Evolutionary conservation across 768 basidiomycete species (phyloP).

Genomic region (Flagelloscypha sp.): DNA sequence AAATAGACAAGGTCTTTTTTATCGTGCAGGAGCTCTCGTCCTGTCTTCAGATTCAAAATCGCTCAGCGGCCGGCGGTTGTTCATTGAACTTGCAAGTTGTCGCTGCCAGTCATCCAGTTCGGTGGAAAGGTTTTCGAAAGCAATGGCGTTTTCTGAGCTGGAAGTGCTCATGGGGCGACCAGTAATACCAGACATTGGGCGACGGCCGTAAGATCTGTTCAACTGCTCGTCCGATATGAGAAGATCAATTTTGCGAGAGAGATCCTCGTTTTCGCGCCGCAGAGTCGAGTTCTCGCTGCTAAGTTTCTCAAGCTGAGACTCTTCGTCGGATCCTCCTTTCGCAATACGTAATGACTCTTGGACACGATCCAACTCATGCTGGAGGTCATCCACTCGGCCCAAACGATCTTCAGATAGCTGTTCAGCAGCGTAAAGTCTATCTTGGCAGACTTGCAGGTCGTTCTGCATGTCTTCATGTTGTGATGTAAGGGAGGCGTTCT

Average conservation of each 20-base stretch:
- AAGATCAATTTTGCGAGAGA: slow-evolving; percentile 86
- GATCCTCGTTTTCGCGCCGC: slow-evolving; percentile 79
- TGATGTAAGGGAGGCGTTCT: slow-evolving; percentile 69
- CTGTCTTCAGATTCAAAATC: slow-evolving; percentile 66
- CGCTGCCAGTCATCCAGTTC: slow-evolving; percentile 85
- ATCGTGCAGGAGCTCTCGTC: slow-evolving; percentile 50
- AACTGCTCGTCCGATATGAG: slow-evolving; percentile 82
- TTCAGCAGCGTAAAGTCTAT: slow-evolving; percentile 62
- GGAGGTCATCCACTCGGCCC: slow-evolving; percentile 68
- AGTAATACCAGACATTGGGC: slow-evolving; percentile 50
- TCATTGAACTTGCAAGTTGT: slow-evolving; percentile 74
- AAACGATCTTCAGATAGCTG: slow-evolving; percentile 75
- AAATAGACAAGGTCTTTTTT: slow-evolving; percentile 25
- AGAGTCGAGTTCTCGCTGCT: slow-evolving; percentile 73
- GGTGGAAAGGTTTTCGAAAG: slow-evolving; percentile 70
- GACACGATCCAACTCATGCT: slow-evolving; percentile 71
- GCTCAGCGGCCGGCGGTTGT: slow-evolving; percentile 60
- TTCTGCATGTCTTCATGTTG: slow-evolving; percentile 69
- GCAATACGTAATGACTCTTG: slow-evolving; percentile 66
- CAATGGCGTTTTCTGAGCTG: slow-evolving; percentile 73
- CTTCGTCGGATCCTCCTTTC: slow-evolving; percentile 68
- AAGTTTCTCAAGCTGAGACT: slow-evolving; percentile 73
- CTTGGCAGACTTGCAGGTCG: slow-evolving; percentile 63
- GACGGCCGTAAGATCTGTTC: slow-evolving; percentile 49
- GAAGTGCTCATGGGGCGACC: slow-evolving; percentile 63